These are phyloP conservation scores for Eruca vesicaria DNA, from an alignment of 441 rosid species.

Conservation along the genomic window DNA sequence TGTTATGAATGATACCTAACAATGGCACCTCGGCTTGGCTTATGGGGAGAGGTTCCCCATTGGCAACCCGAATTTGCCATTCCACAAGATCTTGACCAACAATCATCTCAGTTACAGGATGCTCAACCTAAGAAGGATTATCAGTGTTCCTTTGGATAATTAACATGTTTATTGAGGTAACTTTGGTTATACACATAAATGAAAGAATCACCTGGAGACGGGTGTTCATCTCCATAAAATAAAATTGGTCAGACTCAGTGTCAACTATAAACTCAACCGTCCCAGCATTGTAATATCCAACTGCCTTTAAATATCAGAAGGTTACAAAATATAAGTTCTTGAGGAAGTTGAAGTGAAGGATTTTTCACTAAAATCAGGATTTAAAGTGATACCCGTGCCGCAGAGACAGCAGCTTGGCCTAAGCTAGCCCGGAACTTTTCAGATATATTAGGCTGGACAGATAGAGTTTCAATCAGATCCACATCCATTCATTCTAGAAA, in stretches of 20 bases:
- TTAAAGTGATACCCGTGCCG: slow-evolving; percentile 67
- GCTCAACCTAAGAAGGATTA: slow-evolving; percentile 71
- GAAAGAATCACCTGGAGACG: slow-evolving; percentile 78
- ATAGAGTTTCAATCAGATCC: slow-evolving; percentile 32
- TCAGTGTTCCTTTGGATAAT: slow-evolving; percentile 4
- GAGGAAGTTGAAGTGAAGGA: slow-evolving; percentile 21
- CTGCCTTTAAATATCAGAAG: slow-evolving; percentile 68
- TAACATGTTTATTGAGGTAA: slow-evolving; percentile 1
- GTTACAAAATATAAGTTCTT: slow-evolving; percentile 35
- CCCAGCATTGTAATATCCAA: slow-evolving; percentile 93
- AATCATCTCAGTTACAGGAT: slow-evolving; percentile 99
- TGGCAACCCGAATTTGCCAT: slow-evolving; percentile 94
- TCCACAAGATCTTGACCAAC: slow-evolving; percentile 96
- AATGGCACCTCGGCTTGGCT: slow-evolving; percentile 80
- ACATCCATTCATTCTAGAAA: slow-evolving; percentile 21
- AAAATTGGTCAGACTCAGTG: slow-evolving; percentile 74
- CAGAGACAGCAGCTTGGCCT: slow-evolving; percentile 94
- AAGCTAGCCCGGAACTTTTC: slow-evolving; percentile 63
- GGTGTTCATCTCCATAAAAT: slow-evolving; percentile 98
- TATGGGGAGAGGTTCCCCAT: slow-evolving; percentile 84
- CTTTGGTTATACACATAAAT: slow-evolving; percentile 2
- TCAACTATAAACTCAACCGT: slow-evolving; percentile 97
- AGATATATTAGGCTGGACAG: slow-evolving; percentile 81
- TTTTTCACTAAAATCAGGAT: neutral
- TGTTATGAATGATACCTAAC: too few relatives aligned